Evolutionary conservation across 495 filamentous ascomycete genomes (phyloP).

Genomic region (Penicillium macrosclerotiorum): DNA sequence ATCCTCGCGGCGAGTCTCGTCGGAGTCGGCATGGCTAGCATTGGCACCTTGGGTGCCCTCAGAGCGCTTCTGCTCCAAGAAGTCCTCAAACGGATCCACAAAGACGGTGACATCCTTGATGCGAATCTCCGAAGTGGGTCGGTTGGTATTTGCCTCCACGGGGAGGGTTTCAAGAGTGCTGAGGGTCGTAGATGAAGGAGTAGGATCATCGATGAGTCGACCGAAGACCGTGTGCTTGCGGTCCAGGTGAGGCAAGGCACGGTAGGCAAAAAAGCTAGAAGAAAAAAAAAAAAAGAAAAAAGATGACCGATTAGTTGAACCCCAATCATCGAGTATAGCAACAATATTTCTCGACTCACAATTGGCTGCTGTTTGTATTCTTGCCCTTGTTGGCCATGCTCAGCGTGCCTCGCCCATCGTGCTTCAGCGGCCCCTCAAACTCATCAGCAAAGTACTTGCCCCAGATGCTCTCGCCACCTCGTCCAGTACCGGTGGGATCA

Average conservation of each 20-base stretch:
- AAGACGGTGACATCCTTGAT: conserved; percentile 85
- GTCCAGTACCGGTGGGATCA: conserved; percentile 64
- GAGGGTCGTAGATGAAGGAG: conserved; percentile 57
- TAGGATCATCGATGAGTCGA: conserved; percentile 72
- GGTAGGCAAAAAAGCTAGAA: conserved; percentile 78
- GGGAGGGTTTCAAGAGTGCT: conserved; percentile 69
- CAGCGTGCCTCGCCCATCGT: conserved; percentile 74
- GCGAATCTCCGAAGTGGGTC: conserved; percentile 69
- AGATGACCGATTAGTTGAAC: too few relatives aligned
- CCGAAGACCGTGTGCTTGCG: conserved; percentile 97
- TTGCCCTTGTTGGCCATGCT: conserved; percentile 99
- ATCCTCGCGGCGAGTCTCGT: conserved; percentile 62
- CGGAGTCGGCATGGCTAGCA: conserved; percentile 31
- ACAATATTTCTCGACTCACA: conserved; percentile 44
- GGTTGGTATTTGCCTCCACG: conserved; percentile 62
- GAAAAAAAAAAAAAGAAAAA: too few relatives aligned
- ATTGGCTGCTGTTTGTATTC: conserved; percentile 92
- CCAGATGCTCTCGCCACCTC: conserved; percentile 87
- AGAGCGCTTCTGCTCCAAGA: conserved; percentile 55
- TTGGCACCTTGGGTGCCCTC: conserved; percentile 44
- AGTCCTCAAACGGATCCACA: conserved; percentile 95
- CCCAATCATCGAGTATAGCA: too few relatives aligned
- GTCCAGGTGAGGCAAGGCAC: conserved; percentile 77
- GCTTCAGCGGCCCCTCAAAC: conserved; percentile 80
- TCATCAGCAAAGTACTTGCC: conserved; percentile 90